A percentile compares a stretch with the other conserved stretches of the same genome.
Conservation (phyloP, 208 protist genomes). For the Wallacemonas sp. region DNA sequence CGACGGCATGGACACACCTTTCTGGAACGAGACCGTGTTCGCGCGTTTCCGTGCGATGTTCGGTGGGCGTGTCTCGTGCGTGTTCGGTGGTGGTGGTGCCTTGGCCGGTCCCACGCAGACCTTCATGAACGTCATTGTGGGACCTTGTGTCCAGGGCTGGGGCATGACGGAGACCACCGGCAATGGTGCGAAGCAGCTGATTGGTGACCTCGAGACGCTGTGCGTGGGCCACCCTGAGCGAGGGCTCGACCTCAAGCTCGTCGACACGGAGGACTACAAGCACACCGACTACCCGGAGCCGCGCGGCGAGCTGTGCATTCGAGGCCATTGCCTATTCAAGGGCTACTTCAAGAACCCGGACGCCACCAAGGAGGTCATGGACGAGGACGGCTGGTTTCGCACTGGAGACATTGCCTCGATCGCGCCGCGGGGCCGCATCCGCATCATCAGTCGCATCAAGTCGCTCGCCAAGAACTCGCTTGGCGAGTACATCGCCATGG, state of each 20-base stretch:
- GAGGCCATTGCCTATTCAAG: constrained; percentile 33
- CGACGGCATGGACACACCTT: constrained; percentile 42
- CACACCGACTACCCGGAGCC: constrained; percentile 43
- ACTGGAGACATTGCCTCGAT: constrained; percentile 57
- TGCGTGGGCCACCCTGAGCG: constrained; percentile 30
- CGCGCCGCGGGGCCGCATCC: constrained; percentile 31
- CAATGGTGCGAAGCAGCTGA: constrained; percentile 27
- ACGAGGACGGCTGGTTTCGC: constrained; percentile 50
- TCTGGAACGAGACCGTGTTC: constrained; percentile 58
- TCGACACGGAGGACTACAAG: constrained; percentile 62
- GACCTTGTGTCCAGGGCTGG: constrained; percentile 49
- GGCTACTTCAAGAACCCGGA: constrained; percentile 68
- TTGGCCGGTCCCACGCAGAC: constrained; percentile 32
- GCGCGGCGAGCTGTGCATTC: constrained; percentile 48
- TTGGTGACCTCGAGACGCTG: constrained; percentile 24
- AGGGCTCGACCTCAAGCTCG: constrained; percentile 71
- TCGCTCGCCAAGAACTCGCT: constrained; percentile 61
- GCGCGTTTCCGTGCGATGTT: constrained; percentile 25
- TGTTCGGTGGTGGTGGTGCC: constrained; percentile 56
- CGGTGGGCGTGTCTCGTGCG: constrained; percentile 40
- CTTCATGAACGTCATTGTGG: constrained; percentile 49
- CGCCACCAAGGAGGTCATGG: constrained; percentile 39
- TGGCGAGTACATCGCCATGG: constrained; percentile 69
- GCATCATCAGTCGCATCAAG: constrained; percentile 61
- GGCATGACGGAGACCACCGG: constrained; percentile 69